Evolutionary conservation across 2,329 filamentous ascomycete genomes (phyloP).

Genomic region (Trichoderma semiorbis): DNA sequence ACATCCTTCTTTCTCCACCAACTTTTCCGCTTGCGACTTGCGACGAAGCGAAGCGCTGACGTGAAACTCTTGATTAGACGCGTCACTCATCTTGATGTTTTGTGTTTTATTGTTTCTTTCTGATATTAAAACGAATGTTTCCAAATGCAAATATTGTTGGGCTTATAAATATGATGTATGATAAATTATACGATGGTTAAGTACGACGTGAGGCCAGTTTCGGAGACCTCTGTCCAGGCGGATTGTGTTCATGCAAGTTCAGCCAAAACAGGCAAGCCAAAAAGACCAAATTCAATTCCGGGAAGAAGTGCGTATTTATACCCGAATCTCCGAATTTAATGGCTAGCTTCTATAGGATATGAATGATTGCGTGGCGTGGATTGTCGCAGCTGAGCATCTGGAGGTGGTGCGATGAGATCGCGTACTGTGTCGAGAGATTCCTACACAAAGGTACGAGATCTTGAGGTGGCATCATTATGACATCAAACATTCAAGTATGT

Average conservation of each 20-base stretch:
- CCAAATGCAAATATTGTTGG: not conserved
- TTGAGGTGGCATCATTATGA: constrained; percentile 8
- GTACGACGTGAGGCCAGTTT: not conserved
- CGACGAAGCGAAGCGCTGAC: not conserved
- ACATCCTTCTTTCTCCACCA: constrained; percentile 1
- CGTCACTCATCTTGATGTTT: not conserved
- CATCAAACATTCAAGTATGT: not conserved
- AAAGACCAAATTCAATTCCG: not conserved
- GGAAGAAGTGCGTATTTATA: not conserved
- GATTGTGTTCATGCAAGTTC: not conserved
- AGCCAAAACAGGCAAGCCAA: not conserved
- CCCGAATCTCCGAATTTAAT: not conserved
- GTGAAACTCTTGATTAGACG: not conserved
- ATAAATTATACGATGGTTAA: not conserved
- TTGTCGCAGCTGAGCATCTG: not conserved
- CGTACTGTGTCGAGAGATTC: not conserved
- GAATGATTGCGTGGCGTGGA: not conserved
- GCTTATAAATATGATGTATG: not conserved
- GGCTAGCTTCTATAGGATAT: not conserved
- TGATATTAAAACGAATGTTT: not conserved
- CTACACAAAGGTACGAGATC: not conserved
- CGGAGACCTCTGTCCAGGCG: not conserved
- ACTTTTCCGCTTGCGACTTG: not conserved
- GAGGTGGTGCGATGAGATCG: not conserved
- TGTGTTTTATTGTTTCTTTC: too few species aligned